Evolutionary conservation across 2,329 filamentous ascomycete species (phyloP), one percentile per base, ranked within the genome.

Genomic region (Pleomassaria siparia): DNA sequence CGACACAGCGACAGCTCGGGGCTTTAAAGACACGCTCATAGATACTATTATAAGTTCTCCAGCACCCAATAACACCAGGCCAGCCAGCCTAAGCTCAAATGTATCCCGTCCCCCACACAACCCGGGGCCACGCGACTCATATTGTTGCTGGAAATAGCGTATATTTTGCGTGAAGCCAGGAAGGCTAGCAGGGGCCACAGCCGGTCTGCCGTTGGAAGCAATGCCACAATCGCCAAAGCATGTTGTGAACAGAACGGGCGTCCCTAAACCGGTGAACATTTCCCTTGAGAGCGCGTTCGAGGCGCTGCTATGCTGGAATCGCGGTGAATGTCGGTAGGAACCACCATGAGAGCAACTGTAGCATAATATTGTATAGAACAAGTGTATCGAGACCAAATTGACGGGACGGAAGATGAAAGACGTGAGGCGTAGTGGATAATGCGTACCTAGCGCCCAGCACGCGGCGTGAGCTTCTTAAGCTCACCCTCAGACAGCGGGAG

Each of bases 11-110:
- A 16, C 36, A 24, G 36, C 36, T n/a, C 21, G 20, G 20, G 20
- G 25, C 24, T 40, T 40, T 26, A 24, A 35, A 40, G 24, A 26
- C 36, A 12, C 36, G 36, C 32, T 35, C n/a, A 40, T n/a, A 16
- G 36, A 22, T 22, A 5, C 15, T 26, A n/a, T n/a, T n/a, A n/a
- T n/a, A n/a, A n/a, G n/a, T n/a, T n/a, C n/a, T n/a, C n/a, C n/a
- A n/a, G n/a, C n/a, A n/a, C n/a, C n/a, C n/a, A n/a, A n/a, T n/a
- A n/a, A n/a, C 36, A 10, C 20, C 11, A n/a, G 6, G 11, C 11
- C 10, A 21, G 36, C 15, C 21, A 26, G 24, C 24, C 6, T 26
- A 15, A 24, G 20, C 6, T 24, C 20, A 40, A 21, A 21, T 21
- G 36, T 40, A 10, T 21, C 36, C 32, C 15, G 4, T 40, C 36